A percentile compares a stretch with the other conserved stretches of the same genome.
phyloP scores from a whole-genome alignment of 73 alveolate species.

The Paraurostyla sp. region DNA sequence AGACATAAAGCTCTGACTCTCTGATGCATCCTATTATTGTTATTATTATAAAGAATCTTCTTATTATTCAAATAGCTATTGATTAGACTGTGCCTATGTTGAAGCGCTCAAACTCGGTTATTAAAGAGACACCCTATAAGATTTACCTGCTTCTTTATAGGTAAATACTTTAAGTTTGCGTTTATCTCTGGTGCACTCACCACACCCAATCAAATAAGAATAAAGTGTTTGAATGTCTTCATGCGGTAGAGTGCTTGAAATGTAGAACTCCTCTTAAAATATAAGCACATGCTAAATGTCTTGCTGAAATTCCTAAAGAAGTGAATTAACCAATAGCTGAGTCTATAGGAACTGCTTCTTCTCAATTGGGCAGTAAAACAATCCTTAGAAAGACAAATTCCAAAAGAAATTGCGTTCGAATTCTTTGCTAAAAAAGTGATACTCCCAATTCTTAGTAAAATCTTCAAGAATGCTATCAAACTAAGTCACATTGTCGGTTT shows the following conservation, averaged over 20 bases:
- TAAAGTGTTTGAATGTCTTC: constrained; percentile 25
- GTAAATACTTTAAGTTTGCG: constrained; percentile 3
- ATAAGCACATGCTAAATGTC: constrained; percentile 26
- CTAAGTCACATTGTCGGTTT: background rate
- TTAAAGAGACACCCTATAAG: background rate
- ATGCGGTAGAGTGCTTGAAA: constrained; percentile 57
- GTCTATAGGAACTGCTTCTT: constrained; percentile 58
- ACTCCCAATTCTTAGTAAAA: constrained; percentile 63
- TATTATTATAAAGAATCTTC: too few species aligned
- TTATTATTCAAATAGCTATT: too few species aligned
- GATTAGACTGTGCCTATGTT: too few species aligned
- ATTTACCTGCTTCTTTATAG: constrained; percentile 50
- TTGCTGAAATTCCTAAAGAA: constrained; percentile 40
- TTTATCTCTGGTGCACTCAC: constrained; percentile 56
- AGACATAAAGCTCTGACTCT: too few species aligned
- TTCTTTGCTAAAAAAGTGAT: constrained; percentile 49
- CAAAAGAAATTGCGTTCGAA: constrained; percentile 57
- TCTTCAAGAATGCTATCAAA: constrained; percentile 49
- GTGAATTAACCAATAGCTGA: constrained; percentile 36
- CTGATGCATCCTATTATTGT: too few species aligned
- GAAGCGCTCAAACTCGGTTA: too few species aligned
- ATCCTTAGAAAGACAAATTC: constrained; percentile 58
- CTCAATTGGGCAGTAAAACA: constrained; percentile 66
- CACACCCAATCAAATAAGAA: constrained; percentile 57
- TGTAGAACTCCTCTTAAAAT: constrained; percentile 63